Evolutionary conservation across 345 rosid species (phyloP), one percentile per base, ranked within the genome.

Genomic region (Hibiscus trionum): DNA sequence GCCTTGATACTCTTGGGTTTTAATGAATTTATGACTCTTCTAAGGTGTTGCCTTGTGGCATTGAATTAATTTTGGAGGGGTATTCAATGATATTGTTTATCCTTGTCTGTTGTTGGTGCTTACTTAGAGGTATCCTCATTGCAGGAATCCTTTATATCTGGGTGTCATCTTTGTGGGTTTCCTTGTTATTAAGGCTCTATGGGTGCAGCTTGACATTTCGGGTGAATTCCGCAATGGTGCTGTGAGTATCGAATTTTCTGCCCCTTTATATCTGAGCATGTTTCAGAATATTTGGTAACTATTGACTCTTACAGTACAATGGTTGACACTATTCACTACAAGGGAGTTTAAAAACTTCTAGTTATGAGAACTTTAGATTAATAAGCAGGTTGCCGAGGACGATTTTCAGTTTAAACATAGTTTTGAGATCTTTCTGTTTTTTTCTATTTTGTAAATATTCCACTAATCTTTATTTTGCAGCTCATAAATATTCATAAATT

Each of bases 141-240:
- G 82, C 93, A 96, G 99, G 84, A 96, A 96, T 85, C 99, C 99
- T 70, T 75, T 93, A n/a, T 96, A 91, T 80, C 85, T 96, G 33
- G 69, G 75, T 15, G 73, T 93, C 75, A 86, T 91, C 70, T 93
- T 96, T 70, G 84, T 91, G 4, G 90, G 77, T 53, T 93, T 76
- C 79, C 87, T 96, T 72, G 82, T 96, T 59, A 12, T 76, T 68
- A 96, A 93, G 84, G 98, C 99, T 77, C 82, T 96, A 24, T 96
- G 98, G 99, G 95, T 88, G 82, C 99, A 93, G 78, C 82, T 93
- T 74, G 93, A 96, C 76, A 80, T 96, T 73, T 77, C 99, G 12
- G 94, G 90, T 56, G 98, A 87, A 83, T 96, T 96, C 84, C 90
- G 77, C 50, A 73, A 93, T 72, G 99, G 99, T 26, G 86, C 88